Percentiles rank a stretch among this genome's conserved stretches.
Conservation (phyloP, 495 filamentous ascomycete genomes). For the Neurospora hispaniola region DNA sequence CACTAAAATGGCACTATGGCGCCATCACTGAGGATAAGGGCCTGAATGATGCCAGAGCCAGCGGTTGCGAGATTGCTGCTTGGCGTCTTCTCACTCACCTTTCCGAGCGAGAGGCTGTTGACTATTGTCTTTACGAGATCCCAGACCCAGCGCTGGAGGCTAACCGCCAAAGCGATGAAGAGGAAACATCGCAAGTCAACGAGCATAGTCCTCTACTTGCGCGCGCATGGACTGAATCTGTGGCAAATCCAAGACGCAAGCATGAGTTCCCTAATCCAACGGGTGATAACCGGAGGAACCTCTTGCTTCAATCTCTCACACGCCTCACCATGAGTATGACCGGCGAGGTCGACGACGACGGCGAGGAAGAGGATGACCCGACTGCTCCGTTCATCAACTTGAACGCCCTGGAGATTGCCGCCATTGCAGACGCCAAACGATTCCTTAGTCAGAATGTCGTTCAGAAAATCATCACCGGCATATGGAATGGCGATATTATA, state of each 20-base stretch:
- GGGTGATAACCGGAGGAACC: constrained; percentile 17
- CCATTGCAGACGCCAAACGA: constrained; percentile 78
- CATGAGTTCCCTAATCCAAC: constrained; percentile 1
- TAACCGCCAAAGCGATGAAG: constrained; percentile 13
- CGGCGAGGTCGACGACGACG: constrained; percentile 24
- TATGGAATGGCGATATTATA: constrained; percentile 86
- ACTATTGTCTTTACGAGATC: constrained; percentile 75
- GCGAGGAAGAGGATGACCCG: constrained; percentile 42
- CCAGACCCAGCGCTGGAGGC: constrained; percentile 28
- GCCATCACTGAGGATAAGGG: constrained; percentile 54
- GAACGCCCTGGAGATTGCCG: constrained; percentile 84
- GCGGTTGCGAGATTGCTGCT: constrained; percentile 84
- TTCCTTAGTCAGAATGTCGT: constrained; percentile 81
- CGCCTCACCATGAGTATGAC: constrained; percentile 35
- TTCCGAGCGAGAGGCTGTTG: constrained; percentile 69
- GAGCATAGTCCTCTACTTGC: constrained; percentile 31
- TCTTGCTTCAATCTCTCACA: constrained; percentile 35
- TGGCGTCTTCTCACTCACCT: constrained; percentile 78
- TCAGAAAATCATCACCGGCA: constrained; percentile 77
- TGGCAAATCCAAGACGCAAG: constrained; percentile 1
- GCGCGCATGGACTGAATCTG: constrained; percentile 11
- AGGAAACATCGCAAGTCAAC: constrained; percentile 21
- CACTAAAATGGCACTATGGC: constrained; percentile 71
- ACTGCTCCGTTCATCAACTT: constrained; percentile 61
- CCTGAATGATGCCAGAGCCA: constrained; percentile 63